Evolutionary conservation across 2,329 filamentous ascomycete genomes (phyloP).

Genomic region (Paecilomyces dactylethromorphus): DNA sequence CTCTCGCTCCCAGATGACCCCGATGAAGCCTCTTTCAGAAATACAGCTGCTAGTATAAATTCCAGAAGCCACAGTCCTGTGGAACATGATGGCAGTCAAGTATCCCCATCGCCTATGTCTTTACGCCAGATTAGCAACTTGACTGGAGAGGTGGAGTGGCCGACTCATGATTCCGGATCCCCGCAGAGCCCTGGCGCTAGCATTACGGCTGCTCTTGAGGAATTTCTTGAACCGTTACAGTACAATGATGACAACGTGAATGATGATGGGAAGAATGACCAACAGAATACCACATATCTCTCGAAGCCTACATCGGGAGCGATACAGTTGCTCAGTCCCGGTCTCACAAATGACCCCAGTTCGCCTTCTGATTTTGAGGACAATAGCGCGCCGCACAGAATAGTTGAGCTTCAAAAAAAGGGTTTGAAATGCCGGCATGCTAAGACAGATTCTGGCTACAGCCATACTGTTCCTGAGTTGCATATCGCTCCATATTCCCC

Average conservation of each 20-base stretch:
- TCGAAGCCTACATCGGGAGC: constrained; percentile 10
- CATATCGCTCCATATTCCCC: constrained; percentile 15
- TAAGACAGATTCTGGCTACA: constrained; percentile 5
- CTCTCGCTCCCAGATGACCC: constrained; percentile 31
- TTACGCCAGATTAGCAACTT: neutral
- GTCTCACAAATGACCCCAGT: constrained; percentile 23
- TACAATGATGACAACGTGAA: neutral
- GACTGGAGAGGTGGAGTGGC: neutral
- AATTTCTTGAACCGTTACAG: neutral
- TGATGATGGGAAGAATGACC: neutral
- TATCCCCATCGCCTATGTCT: neutral
- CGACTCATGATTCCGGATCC: neutral
- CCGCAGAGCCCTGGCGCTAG: neutral
- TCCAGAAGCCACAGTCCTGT: constrained; percentile 16
- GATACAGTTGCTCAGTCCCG: constrained; percentile 27
- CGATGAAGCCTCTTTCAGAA: constrained; percentile 30
- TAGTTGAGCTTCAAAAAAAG: neutral
- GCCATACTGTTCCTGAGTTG: constrained; percentile 9
- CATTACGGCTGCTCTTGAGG: neutral
- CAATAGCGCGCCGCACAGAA: constrained; percentile 1
- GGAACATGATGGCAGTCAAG: constrained; percentile 11
- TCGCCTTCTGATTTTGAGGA: constrained; percentile 17
- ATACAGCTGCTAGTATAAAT: constrained; percentile 25
- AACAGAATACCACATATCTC: constrained; percentile 7
- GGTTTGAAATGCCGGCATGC: neutral